A percentile compares a stretch with the other conserved stretches of the same genome.
Conservation (phyloP, 768 basidiomycete species). For the Mycena vulgaris region DNA sequence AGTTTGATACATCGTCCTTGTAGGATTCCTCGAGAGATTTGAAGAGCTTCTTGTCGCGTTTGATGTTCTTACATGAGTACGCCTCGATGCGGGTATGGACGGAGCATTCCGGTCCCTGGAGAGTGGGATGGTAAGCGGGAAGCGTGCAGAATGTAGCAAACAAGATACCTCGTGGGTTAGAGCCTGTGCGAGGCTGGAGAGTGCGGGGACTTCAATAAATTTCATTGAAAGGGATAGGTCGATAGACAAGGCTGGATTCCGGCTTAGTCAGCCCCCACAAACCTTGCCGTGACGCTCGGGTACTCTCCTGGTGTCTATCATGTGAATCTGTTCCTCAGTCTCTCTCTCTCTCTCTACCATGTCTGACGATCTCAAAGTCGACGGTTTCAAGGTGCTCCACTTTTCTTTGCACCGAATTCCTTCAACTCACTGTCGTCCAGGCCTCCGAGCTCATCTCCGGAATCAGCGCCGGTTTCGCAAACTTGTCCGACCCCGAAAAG, state of each 20-base stretch:
- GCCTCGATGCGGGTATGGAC: constrained; percentile 96
- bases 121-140: neutral
- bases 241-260: too few species aligned
- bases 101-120: constrained; percentile 87
- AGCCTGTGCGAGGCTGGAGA: constrained; percentile 82
- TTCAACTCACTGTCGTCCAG: constrained; percentile 52
- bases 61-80: constrained; percentile 98
- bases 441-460: constrained; percentile 75
- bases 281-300: too few species aligned
- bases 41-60: constrained; percentile 97
- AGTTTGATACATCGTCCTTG: constrained; percentile 83
- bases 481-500: constrained; percentile 74
- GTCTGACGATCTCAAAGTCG: constrained; percentile 80
- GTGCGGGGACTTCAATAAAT: constrained; percentile 88
- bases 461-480: constrained; percentile 67
- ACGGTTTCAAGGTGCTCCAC: constrained; percentile 77
- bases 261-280: too few species aligned
- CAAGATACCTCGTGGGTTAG: constrained; percentile 33
- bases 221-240: constrained; percentile 70
- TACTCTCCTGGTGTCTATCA: too few species aligned
- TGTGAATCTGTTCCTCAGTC: neutral
- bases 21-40: constrained; percentile 92
- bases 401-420: neutral
- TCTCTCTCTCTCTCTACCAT: constrained; percentile 53
- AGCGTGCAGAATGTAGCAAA: neutral